phyloP scores from a whole-genome alignment of 805 yeast species.

The Nematodospora valgi region DNA sequence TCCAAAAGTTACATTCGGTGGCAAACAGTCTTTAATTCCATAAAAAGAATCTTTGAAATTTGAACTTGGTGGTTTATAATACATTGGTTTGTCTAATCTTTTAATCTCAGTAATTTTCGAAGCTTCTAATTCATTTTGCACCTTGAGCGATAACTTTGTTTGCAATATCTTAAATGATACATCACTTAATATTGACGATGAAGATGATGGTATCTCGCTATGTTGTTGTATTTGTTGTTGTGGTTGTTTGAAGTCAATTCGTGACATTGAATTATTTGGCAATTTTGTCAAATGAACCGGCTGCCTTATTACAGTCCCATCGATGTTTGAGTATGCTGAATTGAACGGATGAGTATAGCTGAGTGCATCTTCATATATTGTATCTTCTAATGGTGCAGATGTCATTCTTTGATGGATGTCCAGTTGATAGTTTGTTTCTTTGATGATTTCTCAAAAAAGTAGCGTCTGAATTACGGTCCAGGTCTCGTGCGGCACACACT shows the following conservation, averaged over 20 bases:
- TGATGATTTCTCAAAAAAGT: too few species aligned
- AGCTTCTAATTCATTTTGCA: constrained; percentile 1
- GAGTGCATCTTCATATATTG: constrained; percentile 8
- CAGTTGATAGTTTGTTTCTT: too few species aligned
- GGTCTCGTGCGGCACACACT: too few species aligned
- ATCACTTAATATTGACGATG: constrained; percentile 6
- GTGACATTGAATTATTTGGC: constrained; percentile 6
- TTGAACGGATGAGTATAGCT: constrained; percentile 4
- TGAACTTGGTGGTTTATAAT: constrained; percentile 30
- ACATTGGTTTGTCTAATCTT: constrained; percentile 17
- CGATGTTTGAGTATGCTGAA: not conserved
- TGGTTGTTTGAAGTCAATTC: constrained; percentile 1
- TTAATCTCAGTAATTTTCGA: constrained; percentile 1
- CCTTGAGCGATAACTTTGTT: constrained; percentile 8
- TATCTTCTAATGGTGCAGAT: constrained; percentile 5
- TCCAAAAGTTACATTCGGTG: constrained; percentile 16
- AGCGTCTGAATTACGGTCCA: too few species aligned
- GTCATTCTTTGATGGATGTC: too few species aligned
- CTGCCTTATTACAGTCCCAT: not conserved
- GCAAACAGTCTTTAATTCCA: constrained; percentile 25
- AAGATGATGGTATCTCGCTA: not conserved
- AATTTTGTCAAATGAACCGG: constrained; percentile 6
- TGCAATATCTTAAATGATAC: constrained; percentile 8
- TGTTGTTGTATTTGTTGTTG: constrained; percentile 2
- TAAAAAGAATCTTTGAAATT: constrained; percentile 20